Conservation (phyloP, 1,139 yeast genomes). For the Pichia norvegensis region DNA sequence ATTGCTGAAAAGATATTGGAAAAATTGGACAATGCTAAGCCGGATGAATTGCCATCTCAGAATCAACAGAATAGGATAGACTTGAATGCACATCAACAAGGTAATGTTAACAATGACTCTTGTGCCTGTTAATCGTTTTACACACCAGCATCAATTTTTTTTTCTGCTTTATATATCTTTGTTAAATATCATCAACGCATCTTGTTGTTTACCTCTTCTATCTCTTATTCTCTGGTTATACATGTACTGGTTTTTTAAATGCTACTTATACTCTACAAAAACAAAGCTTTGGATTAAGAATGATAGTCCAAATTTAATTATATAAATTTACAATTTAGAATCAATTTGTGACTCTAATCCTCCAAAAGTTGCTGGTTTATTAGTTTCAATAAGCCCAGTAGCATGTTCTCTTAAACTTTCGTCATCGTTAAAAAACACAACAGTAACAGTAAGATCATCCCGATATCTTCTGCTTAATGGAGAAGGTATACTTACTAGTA, state of each 20-base stretch:
- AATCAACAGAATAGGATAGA: constrained; percentile 30
- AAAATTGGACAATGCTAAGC: constrained; percentile 23
- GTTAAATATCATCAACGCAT: not conserved
- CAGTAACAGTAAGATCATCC: constrained; percentile 94
- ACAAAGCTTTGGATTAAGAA: not conserved
- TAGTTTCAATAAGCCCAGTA: constrained; percentile 45
- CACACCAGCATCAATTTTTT: not conserved
- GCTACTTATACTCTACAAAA: not conserved
- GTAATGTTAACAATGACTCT: constrained; percentile 8
- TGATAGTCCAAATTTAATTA: not conserved
- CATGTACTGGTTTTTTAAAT: not conserved
- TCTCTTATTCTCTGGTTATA: not conserved
- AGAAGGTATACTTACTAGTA: constrained; percentile 86
- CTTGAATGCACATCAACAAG: constrained; percentile 28
- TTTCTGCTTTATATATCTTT: not conserved
- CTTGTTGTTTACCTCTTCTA: not conserved
- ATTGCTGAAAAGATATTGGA: constrained; percentile 81
- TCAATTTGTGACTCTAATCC: constrained; percentile 42
- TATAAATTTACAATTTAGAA: constrained; percentile 32
- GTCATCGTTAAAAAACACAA: constrained; percentile 69
- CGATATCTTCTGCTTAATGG: constrained; percentile 88
- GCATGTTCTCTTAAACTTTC: constrained; percentile 38
- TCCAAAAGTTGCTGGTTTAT: constrained; percentile 46
- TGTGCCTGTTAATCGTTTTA: constrained; percentile 15
- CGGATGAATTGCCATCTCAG: constrained; percentile 11